Evolutionary conservation across 2,329 filamentous ascomycete species (phyloP).

Genomic region (Alternaria arborescens): DNA sequence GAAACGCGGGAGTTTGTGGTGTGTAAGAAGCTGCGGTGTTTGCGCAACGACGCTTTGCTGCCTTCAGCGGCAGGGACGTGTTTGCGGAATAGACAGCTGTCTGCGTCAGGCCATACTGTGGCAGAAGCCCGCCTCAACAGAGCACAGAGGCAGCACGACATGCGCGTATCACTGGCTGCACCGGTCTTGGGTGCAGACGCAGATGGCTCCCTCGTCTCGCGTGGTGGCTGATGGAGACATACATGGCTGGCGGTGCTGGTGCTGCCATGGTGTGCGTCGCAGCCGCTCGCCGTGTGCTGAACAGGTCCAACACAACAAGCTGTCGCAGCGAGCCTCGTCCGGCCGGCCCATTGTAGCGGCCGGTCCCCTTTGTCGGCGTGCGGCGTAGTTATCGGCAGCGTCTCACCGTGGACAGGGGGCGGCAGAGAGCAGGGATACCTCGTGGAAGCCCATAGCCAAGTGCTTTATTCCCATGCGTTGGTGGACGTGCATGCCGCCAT

Average conservation of each 20-base stretch:
- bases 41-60: slow-evolving; percentile 24
- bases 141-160: slow-evolving; percentile 15
- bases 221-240: slow-evolving; percentile 1
- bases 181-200: slow-evolving; percentile 25
- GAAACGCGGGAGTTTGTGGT: slow-evolving; percentile 24
- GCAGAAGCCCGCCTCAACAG: slow-evolving; percentile 9
- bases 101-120: slow-evolving; percentile 18
- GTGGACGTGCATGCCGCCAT: slow-evolving; percentile 38
- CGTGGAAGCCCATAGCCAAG: slow-evolving; percentile 45
- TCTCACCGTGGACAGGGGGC: slow-evolving; percentile 22
- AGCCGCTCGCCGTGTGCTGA: neutral
- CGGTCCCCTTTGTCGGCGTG: slow-evolving; percentile 17
- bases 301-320: too few species aligned
- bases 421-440: slow-evolving; percentile 42
- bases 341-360: slow-evolving; percentile 5
- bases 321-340: slow-evolving; percentile 1
- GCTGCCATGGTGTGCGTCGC: neutral
- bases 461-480: slow-evolving; percentile 40
- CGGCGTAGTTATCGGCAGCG: slow-evolving; percentile 24
- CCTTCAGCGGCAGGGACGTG: slow-evolving; percentile 17
- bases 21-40: slow-evolving; percentile 21
- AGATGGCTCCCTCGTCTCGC: slow-evolving; percentile 23
- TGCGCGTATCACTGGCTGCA: slow-evolving; percentile 20
- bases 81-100: slow-evolving; percentile 22
- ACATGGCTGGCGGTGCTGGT: neutral